These are phyloP conservation scores for Eucommia ulmoides DNA, from an alignment of 257 asterid species.

Conservation along the genomic window DNA sequence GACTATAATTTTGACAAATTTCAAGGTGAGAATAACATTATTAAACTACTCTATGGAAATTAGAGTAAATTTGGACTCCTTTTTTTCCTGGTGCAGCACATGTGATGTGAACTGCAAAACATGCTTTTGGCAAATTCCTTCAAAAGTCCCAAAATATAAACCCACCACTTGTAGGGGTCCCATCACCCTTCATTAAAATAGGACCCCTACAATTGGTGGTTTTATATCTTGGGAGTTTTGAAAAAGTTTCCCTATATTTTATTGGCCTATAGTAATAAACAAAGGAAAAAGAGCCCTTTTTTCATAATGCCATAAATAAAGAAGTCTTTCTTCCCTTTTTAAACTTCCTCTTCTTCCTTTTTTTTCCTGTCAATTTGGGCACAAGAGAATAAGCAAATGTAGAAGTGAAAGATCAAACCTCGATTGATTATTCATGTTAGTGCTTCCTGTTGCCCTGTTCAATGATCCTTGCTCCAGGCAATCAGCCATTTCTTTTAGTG, in stretches of 20 bases:
- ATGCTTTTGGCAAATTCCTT: no score
- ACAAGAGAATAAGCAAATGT: no score
- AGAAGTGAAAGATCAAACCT: slow-evolving; percentile 37
- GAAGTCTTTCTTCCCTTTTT: no score
- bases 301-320: not conserved
- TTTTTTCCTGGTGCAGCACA: not conserved
- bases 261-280: no score
- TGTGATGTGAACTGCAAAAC: not conserved
- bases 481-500: slow-evolving; percentile 91
- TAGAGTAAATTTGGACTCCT: not conserved
- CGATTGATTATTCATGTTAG: slow-evolving; percentile 95
- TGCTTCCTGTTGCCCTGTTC: slow-evolving; percentile 95
- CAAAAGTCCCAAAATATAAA: no score
- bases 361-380: no score
- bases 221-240: no score
- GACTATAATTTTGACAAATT: not conserved
- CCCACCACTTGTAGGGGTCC: no score
- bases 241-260: no score
- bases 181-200: no score
- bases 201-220: no score
- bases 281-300: not conserved
- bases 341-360: no score
- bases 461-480: slow-evolving; percentile 94
- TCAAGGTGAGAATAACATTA: not conserved
- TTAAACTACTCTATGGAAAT: not conserved